Evolutionary conservation across 345 rosid genomes (phyloP).

Genomic region (Eucalyptus marginata): DNA sequence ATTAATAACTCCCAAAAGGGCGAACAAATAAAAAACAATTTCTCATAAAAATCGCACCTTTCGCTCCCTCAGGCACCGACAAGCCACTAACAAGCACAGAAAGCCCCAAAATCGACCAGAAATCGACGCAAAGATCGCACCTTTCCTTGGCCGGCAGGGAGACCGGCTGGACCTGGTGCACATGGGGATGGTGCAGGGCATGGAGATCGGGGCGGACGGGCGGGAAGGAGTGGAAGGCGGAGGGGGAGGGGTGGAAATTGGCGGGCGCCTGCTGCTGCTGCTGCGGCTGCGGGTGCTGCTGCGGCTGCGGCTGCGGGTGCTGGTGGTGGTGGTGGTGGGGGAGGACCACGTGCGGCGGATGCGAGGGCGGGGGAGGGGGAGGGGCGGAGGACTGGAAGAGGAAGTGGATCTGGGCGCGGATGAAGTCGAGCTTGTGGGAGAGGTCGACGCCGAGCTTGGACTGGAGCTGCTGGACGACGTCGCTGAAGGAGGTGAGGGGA

Average conservation of each 20-base stretch:
- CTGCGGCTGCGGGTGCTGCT: not conserved
- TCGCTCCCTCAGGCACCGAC: not conserved
- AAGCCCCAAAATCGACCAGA: not conserved
- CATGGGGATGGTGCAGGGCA: not conserved
- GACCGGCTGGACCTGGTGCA: not conserved
- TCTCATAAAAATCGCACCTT: not conserved
- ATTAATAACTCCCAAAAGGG: not conserved
- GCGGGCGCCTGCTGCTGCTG: not conserved
- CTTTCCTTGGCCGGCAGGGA: not conserved
- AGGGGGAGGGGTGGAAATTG: constrained; percentile 3
- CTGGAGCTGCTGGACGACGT: constrained; percentile 13
- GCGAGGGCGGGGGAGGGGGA: not conserved
- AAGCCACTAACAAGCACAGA: not conserved
- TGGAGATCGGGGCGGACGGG: not conserved
- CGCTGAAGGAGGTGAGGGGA: constrained; percentile 1
- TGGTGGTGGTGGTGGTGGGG: no score
- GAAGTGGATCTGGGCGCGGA: constrained; percentile 16
- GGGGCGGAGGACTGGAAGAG: not conserved
- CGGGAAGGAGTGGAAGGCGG: constrained; percentile 3
- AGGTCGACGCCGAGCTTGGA: constrained; percentile 22
- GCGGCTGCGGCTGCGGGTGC: no score
- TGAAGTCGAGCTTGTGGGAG: constrained; percentile 21
- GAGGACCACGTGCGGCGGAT: not conserved
- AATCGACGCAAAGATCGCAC: not conserved
- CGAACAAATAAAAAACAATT: not conserved